Conservation (phyloP, 306 rosid genomes). For the Fragaria iinumae region DNA sequence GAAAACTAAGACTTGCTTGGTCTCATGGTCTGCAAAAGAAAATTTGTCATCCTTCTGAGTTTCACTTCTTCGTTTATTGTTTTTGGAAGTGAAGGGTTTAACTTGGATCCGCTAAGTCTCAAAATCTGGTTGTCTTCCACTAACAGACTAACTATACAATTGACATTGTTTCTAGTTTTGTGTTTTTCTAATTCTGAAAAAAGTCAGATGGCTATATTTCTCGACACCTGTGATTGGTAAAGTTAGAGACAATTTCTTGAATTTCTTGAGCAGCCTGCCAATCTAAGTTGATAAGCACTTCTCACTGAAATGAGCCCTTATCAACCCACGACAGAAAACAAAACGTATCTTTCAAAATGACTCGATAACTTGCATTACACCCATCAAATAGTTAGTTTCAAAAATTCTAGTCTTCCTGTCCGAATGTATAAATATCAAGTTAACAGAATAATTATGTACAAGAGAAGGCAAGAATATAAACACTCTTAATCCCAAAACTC, state of each 20-base stretch:
- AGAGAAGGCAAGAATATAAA: background rate
- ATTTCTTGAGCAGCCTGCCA: background rate
- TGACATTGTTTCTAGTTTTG: background rate
- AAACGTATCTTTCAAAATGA: background rate
- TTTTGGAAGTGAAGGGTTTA: background rate
- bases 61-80: background rate
- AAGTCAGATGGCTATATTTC: background rate
- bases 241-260: background rate
- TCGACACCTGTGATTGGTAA: background rate
- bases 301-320: background rate
- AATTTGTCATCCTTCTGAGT: background rate
- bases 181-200: background rate
- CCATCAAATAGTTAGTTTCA: background rate
- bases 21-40: background rate
- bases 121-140: conserved; percentile 28
- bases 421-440: background rate
- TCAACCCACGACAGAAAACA: background rate
- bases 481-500: background rate
- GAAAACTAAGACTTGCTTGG: background rate
- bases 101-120: conserved; percentile 26
- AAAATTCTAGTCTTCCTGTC: background rate
- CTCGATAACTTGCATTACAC: background rate
- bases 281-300: background rate
- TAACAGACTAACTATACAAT: background rate
- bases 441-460: background rate